Evolutionary conservation across 176 grass and related monocot genomes (phyloP).

Genomic region (Rhynchospora pubera): DNA sequence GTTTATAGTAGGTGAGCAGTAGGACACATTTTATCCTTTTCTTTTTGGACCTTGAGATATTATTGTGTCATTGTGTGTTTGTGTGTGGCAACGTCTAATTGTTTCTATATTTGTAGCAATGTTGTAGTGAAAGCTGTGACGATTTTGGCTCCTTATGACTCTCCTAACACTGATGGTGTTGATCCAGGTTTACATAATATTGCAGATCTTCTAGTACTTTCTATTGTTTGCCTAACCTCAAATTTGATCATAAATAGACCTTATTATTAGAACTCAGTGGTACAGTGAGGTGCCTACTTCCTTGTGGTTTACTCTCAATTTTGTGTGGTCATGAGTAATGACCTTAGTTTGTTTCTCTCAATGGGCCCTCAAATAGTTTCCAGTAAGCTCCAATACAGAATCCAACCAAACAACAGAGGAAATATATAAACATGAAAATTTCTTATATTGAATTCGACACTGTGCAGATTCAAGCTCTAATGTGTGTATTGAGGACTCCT

Average conservation of each 20-base stretch:
- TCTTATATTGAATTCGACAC: not conserved
- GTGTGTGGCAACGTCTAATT: not conserved
- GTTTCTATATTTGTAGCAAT: slow-evolving; percentile 47
- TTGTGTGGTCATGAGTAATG: not conserved
- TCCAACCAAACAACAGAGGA: not conserved
- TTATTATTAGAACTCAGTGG: not conserved
- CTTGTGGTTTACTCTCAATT: not conserved
- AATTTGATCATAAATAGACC: not conserved
- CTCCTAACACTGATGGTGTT: slow-evolving; percentile 83
- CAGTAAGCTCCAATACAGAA: not conserved
- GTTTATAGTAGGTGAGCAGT: slow-evolving; percentile 77
- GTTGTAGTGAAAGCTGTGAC: slow-evolving; percentile 81
- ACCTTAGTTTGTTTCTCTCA: not conserved
- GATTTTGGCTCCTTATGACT: slow-evolving; percentile 79
- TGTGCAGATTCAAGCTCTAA: slow-evolving; percentile 80
- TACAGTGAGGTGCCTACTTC: not conserved
- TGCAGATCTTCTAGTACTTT: not conserved
- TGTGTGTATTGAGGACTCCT: slow-evolving; percentile 84
- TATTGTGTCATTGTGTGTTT: not conserved
- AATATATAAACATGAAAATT: not conserved
- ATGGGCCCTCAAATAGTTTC: not conserved
- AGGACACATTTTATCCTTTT: not conserved
- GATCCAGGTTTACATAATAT: slow-evolving; percentile 65
- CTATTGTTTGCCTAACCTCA: not conserved
- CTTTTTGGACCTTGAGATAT: not conserved